A percentile compares a stretch with the other conserved stretches of the same genome.
Conservation (phyloP, 2,329 filamentous ascomycete species). For the Xylogone sp. region DNA sequence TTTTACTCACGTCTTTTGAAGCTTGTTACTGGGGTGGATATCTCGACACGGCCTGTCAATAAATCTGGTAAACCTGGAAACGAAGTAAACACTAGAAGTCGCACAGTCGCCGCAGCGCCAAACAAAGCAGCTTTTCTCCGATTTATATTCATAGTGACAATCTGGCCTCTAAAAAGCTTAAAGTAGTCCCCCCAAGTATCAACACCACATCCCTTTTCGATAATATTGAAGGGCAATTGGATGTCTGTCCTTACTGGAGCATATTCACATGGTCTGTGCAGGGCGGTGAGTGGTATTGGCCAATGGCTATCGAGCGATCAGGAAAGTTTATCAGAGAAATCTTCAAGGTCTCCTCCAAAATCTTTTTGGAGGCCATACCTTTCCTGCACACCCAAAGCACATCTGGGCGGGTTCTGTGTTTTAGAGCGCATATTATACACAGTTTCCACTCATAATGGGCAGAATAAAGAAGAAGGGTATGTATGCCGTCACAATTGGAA, state of each 20-base stretch:
- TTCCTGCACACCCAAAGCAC: neutral
- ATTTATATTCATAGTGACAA: constrained; percentile 44
- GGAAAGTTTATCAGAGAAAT: neutral
- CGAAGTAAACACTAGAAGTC: constrained; percentile 72
- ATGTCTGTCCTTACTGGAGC: constrained; percentile 15
- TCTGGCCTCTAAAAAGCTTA: constrained; percentile 5
- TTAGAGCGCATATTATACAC: neutral
- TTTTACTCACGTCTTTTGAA: constrained; percentile 81
- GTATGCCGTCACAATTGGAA: constrained; percentile 10
- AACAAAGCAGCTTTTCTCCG: constrained; percentile 66
- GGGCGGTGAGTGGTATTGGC: constrained; percentile 16
- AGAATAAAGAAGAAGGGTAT: constrained; percentile 86
- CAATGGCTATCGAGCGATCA: constrained; percentile 1
- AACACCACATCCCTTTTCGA: neutral
- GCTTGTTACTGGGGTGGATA: constrained; percentile 94
- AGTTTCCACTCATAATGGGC: constrained; percentile 51
- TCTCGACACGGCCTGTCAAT: constrained; percentile 86
- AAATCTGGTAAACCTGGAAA: constrained; percentile 84
- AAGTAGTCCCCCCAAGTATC: neutral
- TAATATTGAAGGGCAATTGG: neutral
- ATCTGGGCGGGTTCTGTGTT: neutral
- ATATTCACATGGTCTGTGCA: constrained; percentile 27
- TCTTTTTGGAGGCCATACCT: too few species aligned
- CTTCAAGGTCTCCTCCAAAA: neutral
- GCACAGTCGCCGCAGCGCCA: constrained; percentile 69